Base-by-base conservation (phyloP, 208 protist species). In the Crithidia thermophila region DNA sequence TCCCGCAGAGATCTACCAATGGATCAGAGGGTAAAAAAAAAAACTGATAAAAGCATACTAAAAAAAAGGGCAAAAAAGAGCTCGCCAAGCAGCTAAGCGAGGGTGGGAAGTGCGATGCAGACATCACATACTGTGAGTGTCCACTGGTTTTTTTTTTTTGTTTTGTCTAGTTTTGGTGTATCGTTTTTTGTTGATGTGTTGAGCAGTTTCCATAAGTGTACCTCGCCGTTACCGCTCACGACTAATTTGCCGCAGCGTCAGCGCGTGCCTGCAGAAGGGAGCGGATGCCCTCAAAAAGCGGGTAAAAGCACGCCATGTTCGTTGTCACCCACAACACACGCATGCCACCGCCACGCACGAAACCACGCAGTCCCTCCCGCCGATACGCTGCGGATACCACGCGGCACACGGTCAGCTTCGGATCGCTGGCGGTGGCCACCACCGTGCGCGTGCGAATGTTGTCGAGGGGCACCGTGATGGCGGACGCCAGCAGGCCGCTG, bases 281-380 rank as follows among this genome's bases (percentile, higher is more conserved):
- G 30, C 72, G 68, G 21, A 79, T 64, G 10, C 74, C 34, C 53
- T 95, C 86, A 66, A 89, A 93, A 0, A 91, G 34, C 13, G 90
- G 90, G 36, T 93, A 93, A 68, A 93, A 95, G 20, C 82, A 57
- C 8, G 85, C 82, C 87, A 92, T 88, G 73, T 95, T 95, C 9
- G 69, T 51, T 11, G 85, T 86, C 47, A 95, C 87, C 85, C 87
- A 95, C 33, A 95, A 36, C 53, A 93, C 78, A 39, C 90, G 86
- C 60, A 82, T 84, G 21, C 47, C 61, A 2, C 77, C 84, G 23
- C 90, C 90, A n/a, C 75, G 75, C 56, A 87, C 80, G 36, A 95
- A 93, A 21, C 75, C 73, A n/a, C 62, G 59, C 45, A 85, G 37
- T 4, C 90, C 90, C 59, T 83, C 81, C 8, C 60, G 21, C 10